These are phyloP conservation scores for Leccinum griseonigrum DNA, from an alignment of 1,284 basidiomycete species.

Conservation along the genomic window DNA sequence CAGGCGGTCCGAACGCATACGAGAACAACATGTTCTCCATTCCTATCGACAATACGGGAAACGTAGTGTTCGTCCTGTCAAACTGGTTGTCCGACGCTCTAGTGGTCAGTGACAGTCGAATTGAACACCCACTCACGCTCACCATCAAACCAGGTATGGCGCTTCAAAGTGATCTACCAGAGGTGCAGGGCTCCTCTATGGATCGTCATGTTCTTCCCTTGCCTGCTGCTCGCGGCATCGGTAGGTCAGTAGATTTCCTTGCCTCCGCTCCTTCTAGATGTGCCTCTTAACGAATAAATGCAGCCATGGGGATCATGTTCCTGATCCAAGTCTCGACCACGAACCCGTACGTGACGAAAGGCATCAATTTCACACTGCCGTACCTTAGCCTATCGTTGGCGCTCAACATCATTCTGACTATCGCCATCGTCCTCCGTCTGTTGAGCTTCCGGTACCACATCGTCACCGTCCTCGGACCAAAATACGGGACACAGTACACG, in stretches of 20 bases:
- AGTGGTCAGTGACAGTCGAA: conserved; percentile 18
- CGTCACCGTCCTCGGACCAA: conserved; percentile 8
- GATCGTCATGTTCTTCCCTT: conserved; percentile 19
- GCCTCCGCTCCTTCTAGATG: background rate
- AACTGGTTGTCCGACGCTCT: conserved; percentile 29
- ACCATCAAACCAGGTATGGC: conserved; percentile 27
- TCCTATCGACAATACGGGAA: conserved; percentile 16
- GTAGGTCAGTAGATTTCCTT: conserved; percentile 10
- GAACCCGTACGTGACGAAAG: conserved; percentile 13
- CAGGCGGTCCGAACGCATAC: conserved; percentile 26
- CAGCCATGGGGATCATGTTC: conserved; percentile 12
- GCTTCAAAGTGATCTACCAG: conserved; percentile 27
- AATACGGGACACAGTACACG: conserved; percentile 21
- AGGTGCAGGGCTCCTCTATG: conserved; percentile 9
- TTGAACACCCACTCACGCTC: background rate
- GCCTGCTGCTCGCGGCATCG: conserved; percentile 15
- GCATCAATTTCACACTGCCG: conserved; percentile 23
- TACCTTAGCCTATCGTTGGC: conserved; percentile 24
- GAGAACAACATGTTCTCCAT: conserved; percentile 16
- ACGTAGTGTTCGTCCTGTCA: conserved; percentile 18
- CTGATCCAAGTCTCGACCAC: conserved; percentile 19
- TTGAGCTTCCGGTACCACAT: conserved; percentile 8
- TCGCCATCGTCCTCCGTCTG: conserved; percentile 24
- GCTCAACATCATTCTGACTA: conserved; percentile 24
- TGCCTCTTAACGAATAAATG: background rate